Base-by-base conservation (phyloP, 208 protist species). In the Leishmania mexicana region DNA sequence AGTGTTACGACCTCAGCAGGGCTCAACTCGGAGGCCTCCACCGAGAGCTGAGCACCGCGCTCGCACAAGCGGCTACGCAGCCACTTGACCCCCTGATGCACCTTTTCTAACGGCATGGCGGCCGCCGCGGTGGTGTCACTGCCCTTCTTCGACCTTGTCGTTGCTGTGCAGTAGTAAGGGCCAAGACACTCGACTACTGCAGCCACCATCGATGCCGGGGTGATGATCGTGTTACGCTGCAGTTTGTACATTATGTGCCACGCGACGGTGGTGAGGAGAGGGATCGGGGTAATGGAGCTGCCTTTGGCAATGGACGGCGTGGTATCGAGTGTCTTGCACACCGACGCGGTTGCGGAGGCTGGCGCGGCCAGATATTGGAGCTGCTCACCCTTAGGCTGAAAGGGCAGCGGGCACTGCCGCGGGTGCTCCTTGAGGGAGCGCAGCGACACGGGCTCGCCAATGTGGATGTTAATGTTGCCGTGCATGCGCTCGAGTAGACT, bases 391-490 rank as follows among this genome's bases (percentile, higher is more conserved):
- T 89, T 85, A 24, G 88, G 85, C 74, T 85, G 67, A 81, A 88
- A 94, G 8, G 83, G 86, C 28, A 78, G 60, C 21, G 85, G 91
- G 70, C 87, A 93, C 77, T 93, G 77, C 76, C 79, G 57, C 40
- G 87, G 87, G 53, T 89, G 84, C 65, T 84, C 72, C 65, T 75
- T 80, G 42, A 85, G 51, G 53, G 76, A 83, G 28, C 84, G 81
- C 35, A 98, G 85, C 28, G 94, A 97, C 67, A 98, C 84, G 17
- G 92, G 83, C 54, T 98, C 90, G 31, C 89, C 93, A 74, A 98
- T 57, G 62, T 94, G 77, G 13, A 98, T 70, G 80, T 98, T 84
- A 79, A 98, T 88, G 72, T 83, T 94, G n/a, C 96, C 96, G 85
- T 96, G 92, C 58, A 81, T 64, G 57, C 87, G 87, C 2, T 94